These are phyloP conservation scores for Leucosporidium yakuticum DNA, from an alignment of 768 basidiomycete species.

Conservation along the genomic window DNA sequence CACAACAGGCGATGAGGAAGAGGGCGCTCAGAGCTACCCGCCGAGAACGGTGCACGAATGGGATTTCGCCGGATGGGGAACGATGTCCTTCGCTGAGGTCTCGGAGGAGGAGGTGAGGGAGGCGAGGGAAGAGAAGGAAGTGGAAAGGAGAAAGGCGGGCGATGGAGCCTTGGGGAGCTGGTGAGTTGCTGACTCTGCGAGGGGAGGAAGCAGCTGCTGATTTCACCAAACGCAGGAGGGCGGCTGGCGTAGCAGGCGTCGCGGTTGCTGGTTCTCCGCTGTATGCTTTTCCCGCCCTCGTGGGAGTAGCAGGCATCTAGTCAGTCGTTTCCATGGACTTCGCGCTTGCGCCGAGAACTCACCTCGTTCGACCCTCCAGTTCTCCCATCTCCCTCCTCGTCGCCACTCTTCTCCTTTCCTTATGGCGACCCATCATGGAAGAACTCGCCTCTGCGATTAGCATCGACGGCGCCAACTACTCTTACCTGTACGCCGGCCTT, in stretches of 20 bases:
- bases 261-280: conserved; percentile 56
- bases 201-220: no score
- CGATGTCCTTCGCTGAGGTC: conserved; percentile 51
- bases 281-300: conserved; percentile 63
- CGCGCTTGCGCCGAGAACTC: background rate
- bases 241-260: conserved; percentile 50
- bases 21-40: background rate
- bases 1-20: background rate
- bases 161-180: conserved; percentile 55
- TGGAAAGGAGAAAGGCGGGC: conserved; percentile 39
- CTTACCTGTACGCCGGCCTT: conserved; percentile 48
- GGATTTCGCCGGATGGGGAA: conserved; percentile 70
- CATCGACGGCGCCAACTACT: conserved; percentile 65
- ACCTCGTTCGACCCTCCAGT: conserved; percentile 42
- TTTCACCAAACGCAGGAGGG: conserved; percentile 2
- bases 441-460: conserved; percentile 66
- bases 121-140: conserved; percentile 43
- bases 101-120: conserved; percentile 46
- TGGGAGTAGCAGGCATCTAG: conserved; percentile 60
- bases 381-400: conserved; percentile 64
- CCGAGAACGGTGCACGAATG: conserved; percentile 59
- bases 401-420: conserved; percentile 57
- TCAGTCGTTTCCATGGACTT: conserved; percentile 41
- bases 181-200: background rate
- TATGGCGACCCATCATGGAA: conserved; percentile 70